phyloP scores from a whole-genome alignment of 2,329 filamentous ascomycete species.

The Stachybotrys chlorohalonatus region DNA sequence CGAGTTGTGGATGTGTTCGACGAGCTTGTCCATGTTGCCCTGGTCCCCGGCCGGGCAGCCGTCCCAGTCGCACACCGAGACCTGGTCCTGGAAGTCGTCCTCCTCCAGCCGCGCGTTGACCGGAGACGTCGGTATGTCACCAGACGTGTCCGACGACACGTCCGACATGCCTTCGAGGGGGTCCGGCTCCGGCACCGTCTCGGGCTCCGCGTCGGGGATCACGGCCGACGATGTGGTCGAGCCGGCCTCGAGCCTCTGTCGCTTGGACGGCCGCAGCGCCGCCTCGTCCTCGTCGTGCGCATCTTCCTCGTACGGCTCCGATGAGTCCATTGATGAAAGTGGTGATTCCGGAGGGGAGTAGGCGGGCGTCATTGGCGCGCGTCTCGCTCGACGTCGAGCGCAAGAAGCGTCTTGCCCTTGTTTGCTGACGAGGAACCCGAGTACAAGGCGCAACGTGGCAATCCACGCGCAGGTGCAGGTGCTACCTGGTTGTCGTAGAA shows the following conservation, averaged over 20 bases:
- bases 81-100: conserved; percentile 67
- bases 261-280: conserved; percentile 35
- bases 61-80: conserved; percentile 71
- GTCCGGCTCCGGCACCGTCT: conserved; percentile 39
- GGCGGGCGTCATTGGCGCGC: conserved; percentile 24
- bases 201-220: conserved; percentile 31
- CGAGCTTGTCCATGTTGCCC: conserved; percentile 71
- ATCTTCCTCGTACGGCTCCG: conserved; percentile 38
- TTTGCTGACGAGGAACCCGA: not conserved
- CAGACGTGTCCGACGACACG: conserved; percentile 84
- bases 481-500: not conserved
- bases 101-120: conserved; percentile 60
- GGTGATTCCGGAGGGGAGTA: conserved; percentile 35
- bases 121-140: conserved; percentile 68
- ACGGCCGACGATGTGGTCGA: conserved; percentile 37
- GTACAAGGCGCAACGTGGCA: not conserved
- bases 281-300: conserved; percentile 31
- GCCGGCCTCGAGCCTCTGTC: conserved; percentile 34
- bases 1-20: conserved; percentile 80
- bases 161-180: conserved; percentile 54
- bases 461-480: not conserved
- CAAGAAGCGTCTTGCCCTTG: not conserved
- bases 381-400: conserved; percentile 1
- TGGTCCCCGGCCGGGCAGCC: conserved; percentile 63
- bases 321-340: conserved; percentile 36